Percentiles rank a stretch among this genome's conserved stretches.
phyloP scores from a whole-genome alignment of 192 early-diverging fungal species.

The Umbelopsis sp. region DNA sequence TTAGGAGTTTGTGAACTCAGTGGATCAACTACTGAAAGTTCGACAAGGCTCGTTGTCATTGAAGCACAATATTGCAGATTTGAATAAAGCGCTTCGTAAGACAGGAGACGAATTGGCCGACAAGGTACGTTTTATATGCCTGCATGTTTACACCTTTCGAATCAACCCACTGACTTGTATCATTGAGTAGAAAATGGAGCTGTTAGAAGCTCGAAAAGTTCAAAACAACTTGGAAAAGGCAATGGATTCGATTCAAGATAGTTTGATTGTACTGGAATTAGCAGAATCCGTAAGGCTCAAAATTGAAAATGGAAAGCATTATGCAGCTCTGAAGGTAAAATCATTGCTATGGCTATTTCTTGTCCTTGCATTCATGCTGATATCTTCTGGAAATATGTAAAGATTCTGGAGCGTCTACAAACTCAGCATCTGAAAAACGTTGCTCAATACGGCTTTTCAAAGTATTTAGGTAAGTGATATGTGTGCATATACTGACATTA shows the following conservation, averaged over 20 bases:
- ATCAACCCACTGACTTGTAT: neutral
- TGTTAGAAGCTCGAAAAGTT: slow-evolving; percentile 76
- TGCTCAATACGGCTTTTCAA: slow-evolving; percentile 80
- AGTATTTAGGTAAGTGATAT: slow-evolving; percentile 67
- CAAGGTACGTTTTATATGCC: slow-evolving; percentile 49
- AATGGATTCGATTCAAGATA: slow-evolving; percentile 74
- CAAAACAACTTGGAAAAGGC: slow-evolving; percentile 89
- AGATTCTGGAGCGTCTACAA: slow-evolving; percentile 88
- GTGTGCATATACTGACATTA: neutral
- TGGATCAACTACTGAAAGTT: slow-evolving; percentile 96
- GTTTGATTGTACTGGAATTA: slow-evolving; percentile 87
- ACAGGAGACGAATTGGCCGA: slow-evolving; percentile 78
- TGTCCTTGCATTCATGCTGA: neutral
- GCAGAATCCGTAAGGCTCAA: slow-evolving; percentile 81
- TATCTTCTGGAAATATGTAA: neutral
- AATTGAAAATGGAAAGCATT: slow-evolving; percentile 84
- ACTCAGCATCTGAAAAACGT: slow-evolving; percentile 73
- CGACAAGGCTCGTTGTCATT: slow-evolving; percentile 82
- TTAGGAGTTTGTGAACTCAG: slow-evolving; percentile 90
- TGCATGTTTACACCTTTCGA: neutral
- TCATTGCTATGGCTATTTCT: neutral
- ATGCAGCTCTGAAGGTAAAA: slow-evolving; percentile 81
- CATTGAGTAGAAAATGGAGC: slow-evolving; percentile 68
- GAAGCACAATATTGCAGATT: slow-evolving; percentile 80
- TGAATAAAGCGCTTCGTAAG: slow-evolving; percentile 85